phyloP scores from a whole-genome alignment of 306 rosid genomes.

The Vicia sativa region DNA sequence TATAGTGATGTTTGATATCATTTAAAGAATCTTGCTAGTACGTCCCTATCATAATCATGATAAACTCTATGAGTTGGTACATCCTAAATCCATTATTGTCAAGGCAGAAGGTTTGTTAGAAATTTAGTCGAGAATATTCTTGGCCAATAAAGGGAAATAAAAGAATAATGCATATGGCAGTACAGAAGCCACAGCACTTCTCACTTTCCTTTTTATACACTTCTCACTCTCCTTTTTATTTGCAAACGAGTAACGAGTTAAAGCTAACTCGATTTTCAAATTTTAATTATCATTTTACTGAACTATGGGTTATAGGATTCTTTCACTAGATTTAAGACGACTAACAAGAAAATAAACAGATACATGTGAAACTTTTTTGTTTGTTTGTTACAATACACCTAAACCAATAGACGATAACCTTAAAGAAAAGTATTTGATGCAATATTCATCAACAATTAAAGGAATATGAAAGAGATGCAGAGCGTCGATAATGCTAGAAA shows the following conservation, averaged over 20 bases:
- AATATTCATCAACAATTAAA: too few species aligned
- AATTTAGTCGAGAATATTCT: slow-evolving; percentile 5
- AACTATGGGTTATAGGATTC: too few species aligned
- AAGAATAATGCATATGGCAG: not conserved
- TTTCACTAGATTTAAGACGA: too few species aligned
- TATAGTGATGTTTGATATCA: not conserved
- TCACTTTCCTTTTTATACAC: too few species aligned
- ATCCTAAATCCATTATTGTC: slow-evolving; percentile 19
- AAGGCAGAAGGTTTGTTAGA: not conserved
- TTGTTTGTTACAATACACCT: too few species aligned
- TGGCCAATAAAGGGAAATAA: not conserved
- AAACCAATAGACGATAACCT: too few species aligned
- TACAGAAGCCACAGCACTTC: not conserved
- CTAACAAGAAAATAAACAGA: too few species aligned
- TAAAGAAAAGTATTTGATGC: too few species aligned
- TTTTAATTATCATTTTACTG: too few species aligned
- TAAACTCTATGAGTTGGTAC: not conserved
- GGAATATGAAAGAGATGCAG: too few species aligned
- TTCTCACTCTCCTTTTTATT: not conserved
- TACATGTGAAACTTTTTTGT: too few species aligned
- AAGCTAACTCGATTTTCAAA: not conserved
- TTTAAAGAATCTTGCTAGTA: not conserved
- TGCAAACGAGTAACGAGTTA: not conserved
- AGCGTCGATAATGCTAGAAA: too few species aligned
- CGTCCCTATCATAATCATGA: slow-evolving; percentile 18